Base-by-base conservation (phyloP, 2,329 filamentous ascomycete species). In the Fusarium annulatum region DNA sequence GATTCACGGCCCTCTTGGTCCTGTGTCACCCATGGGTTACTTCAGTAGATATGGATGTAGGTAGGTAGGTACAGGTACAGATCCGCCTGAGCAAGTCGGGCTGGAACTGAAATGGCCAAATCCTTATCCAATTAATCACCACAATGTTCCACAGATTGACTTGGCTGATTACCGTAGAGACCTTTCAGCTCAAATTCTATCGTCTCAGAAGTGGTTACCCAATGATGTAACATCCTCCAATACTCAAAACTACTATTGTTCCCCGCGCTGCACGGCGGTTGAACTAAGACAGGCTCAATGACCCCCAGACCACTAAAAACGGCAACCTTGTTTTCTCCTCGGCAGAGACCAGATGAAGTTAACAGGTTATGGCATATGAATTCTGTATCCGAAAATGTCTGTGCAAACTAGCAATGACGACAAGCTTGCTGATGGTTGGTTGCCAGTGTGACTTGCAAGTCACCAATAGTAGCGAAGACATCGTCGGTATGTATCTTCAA, bases 251-350 rank as follows among this genome's bases (percentile, higher is more conserved):
- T 21, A 59, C 38, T 34, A 59, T 45, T 48, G 49, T 62, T 76
- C 69, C 68, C 75, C 68, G 66, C 73, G 67, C 65, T 74, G 51
- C 66, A 71, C 46, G 55, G 64, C 58, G 68, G 68, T 73, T 51
- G 48, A 74, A 72, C 71, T 58, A 42, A 49, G 62, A 69, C 59
- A 48, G 48, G 52, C 61, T 64, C 61, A 43, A 58, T 41, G 43
- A 48, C 67, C 42, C 62, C 62, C 41, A 14, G 42, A 58, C 33
- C 56, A 41, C n/a, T 49, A 34, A 39, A 63, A 60, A 71, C 39
- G 30, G 42, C 63, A 72, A 65, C 30, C 55, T 61, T 71, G 67
- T 57, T 70, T 67, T 45, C 49, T 48, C 57, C 41, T 56, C 23
- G 39, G 49, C 36, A 16, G 43, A 39, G 26, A 52, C 42, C n/a